phyloP scores from a whole-genome alignment of 257 asterid genomes.

The Solanum chmielewskii region DNA sequence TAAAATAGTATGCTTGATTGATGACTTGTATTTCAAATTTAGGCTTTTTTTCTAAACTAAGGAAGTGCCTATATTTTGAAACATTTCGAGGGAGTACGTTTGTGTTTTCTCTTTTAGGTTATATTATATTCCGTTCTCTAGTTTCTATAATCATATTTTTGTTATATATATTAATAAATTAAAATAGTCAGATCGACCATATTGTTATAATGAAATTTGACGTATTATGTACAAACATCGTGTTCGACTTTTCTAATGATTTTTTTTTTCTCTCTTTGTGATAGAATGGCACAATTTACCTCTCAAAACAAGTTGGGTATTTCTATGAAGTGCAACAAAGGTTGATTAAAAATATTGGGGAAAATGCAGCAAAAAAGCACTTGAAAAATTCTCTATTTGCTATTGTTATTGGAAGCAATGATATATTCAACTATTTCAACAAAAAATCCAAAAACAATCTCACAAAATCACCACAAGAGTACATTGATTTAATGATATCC shows the following conservation, averaged over 20 bases:
- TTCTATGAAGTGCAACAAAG: slow-evolving; percentile 29
- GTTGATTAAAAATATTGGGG: slow-evolving; percentile 25
- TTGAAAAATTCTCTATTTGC: slow-evolving; percentile 49
- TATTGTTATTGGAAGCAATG: slow-evolving; percentile 74
- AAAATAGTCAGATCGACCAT: neutral
- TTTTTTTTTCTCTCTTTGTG: neutral
- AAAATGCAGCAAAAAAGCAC: slow-evolving; percentile 21
- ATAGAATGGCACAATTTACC: slow-evolving; percentile 26
- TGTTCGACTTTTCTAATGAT: neutral
- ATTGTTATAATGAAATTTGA: fast-evolving
- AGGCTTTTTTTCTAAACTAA: neutral
- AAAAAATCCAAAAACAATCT: neutral
- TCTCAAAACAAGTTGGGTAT: slow-evolving; percentile 36
- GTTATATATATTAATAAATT: neutral
- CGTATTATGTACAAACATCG: neutral
- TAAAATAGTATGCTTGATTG: neutral
- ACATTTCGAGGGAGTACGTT: neutral
- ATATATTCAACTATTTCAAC: slow-evolving; percentile 35
- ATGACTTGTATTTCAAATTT: neutral
- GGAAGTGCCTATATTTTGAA: neutral
- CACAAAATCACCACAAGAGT: slow-evolving; percentile 35
- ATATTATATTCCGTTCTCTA: neutral
- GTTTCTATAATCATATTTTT: neutral
- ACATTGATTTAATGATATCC: slow-evolving; percentile 47
- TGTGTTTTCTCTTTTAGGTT: neutral